Evolutionary conservation across 352 stramenopile species (phyloP).

Genomic region (Pythium plurisporium): DNA sequence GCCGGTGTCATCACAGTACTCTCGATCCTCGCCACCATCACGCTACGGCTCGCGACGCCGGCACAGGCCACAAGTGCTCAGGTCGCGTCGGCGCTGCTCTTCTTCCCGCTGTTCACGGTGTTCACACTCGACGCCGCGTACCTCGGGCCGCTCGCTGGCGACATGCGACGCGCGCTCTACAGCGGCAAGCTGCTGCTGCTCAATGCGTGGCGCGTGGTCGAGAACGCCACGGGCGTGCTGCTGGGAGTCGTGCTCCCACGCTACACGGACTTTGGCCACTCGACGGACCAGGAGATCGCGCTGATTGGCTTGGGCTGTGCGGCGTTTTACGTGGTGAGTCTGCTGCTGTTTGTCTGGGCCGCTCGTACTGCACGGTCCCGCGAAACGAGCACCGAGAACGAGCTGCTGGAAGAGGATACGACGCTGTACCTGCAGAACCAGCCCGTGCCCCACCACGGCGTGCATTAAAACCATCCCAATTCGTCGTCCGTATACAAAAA

Average conservation of each 20-base stretch:
- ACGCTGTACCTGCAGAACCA: conserved; percentile 18
- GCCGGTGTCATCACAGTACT: conserved; percentile 29
- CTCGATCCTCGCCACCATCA: conserved; percentile 29
- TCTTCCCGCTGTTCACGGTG: conserved; percentile 66
- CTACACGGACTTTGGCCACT: conserved; percentile 61
- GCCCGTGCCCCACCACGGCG: no score
- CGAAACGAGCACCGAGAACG: neutral
- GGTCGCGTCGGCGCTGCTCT: conserved; percentile 41
- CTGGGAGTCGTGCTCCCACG: conserved; percentile 36
- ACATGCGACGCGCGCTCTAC: conserved; percentile 29
- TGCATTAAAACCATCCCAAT: no score
- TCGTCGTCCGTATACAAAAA: conserved; percentile 9
- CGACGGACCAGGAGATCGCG: conserved; percentile 32
- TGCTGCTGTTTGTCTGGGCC: conserved; percentile 28
- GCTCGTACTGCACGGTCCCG: conserved; percentile 1
- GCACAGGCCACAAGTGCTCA: conserved; percentile 28
- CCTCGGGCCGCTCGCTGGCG: conserved; percentile 30
- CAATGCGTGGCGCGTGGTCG: conserved; percentile 50
- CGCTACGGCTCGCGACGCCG: conserved; percentile 40
- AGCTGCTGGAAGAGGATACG: conserved; percentile 13
- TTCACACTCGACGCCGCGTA: conserved; percentile 54
- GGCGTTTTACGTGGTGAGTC: conserved; percentile 29
- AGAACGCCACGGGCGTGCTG: conserved; percentile 43
- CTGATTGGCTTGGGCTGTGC: conserved; percentile 34
- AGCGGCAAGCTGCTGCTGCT: conserved; percentile 33